These are phyloP conservation scores for Monocercomonoides exilis DNA, from an alignment of 78 protist genomes.

Conservation along the genomic window DNA sequence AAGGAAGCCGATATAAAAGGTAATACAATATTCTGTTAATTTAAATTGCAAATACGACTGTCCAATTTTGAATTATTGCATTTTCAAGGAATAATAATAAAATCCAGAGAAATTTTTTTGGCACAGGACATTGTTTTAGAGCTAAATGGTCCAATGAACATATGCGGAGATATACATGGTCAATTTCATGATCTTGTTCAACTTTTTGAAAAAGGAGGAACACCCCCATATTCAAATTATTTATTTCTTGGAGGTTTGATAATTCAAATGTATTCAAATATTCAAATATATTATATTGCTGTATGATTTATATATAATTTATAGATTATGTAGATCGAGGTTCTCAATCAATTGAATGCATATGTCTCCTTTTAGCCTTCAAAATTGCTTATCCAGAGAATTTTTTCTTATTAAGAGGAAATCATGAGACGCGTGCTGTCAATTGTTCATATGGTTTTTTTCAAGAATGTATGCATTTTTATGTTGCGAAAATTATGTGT, in stretches of 20 bases:
- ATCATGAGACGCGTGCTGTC: too few species aligned
- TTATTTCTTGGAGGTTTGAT: neutral
- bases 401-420: constrained; percentile 6
- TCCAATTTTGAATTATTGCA: neutral
- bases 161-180: constrained; percentile 37
- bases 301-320: too few species aligned
- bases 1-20: neutral
- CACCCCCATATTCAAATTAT: constrained; percentile 1
- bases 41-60: too few species aligned
- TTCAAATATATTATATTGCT: too few species aligned
- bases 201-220: constrained; percentile 11
- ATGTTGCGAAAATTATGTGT: too few species aligned
- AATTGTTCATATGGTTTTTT: too few species aligned
- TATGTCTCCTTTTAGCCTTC: constrained; percentile 11
- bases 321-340: constrained; percentile 13
- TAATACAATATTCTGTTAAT: neutral
- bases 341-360: neutral
- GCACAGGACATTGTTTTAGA: neutral
- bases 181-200: neutral
- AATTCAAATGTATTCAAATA: neutral
- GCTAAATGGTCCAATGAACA: constrained; percentile 4
- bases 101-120: neutral
- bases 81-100: neutral
- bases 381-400: neutral
- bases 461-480: too few species aligned